phyloP scores from a whole-genome alignment of 2,329 filamentous ascomycete species.

The Botrytis paeoniae region DNA sequence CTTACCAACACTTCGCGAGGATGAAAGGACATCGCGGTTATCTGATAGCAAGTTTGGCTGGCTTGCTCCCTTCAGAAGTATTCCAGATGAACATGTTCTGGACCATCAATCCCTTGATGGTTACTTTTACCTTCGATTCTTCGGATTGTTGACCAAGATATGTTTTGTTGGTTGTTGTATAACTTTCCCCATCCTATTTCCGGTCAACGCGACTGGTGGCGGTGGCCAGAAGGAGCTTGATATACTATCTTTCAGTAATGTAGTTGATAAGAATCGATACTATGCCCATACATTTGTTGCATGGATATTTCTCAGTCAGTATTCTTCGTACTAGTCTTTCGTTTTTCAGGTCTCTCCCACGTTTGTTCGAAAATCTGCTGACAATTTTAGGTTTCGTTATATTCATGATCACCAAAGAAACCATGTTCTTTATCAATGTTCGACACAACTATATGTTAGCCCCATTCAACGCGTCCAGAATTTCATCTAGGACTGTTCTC shows the following conservation, averaged over 20 bases:
- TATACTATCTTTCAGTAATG: conserved; percentile 75
- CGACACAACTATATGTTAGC: conserved; percentile 88
- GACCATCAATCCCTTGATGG: conserved; percentile 89
- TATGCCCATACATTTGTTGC: conserved; percentile 79
- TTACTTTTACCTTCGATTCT: conserved; percentile 84
- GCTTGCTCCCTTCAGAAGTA: conserved; percentile 60
- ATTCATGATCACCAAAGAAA: conserved; percentile 82
- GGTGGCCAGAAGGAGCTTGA: conserved; percentile 66
- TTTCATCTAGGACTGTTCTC: conserved; percentile 86
- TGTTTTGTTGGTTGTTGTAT: conserved; percentile 79
- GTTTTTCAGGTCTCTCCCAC: too few relatives aligned
- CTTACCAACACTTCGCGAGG: conserved; percentile 47
- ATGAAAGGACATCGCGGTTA: conserved; percentile 55
- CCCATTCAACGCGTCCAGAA: conserved; percentile 74
- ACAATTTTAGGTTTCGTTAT: conserved; percentile 65
- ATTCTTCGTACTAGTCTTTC: background rate
- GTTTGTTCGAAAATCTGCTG: background rate
- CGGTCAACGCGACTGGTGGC: conserved; percentile 81
- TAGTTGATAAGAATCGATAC: conserved; percentile 60
- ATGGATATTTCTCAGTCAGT: conserved; percentile 68
- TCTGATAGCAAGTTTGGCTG: conserved; percentile 62
- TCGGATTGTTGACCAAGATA: conserved; percentile 73
- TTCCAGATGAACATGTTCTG: conserved; percentile 70
- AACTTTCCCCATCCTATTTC: conserved; percentile 76
- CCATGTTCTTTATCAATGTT: conserved; percentile 86